phyloP scores from a whole-genome alignment of 495 filamentous ascomycete genomes.

The Sporormia fimetaria region DNA sequence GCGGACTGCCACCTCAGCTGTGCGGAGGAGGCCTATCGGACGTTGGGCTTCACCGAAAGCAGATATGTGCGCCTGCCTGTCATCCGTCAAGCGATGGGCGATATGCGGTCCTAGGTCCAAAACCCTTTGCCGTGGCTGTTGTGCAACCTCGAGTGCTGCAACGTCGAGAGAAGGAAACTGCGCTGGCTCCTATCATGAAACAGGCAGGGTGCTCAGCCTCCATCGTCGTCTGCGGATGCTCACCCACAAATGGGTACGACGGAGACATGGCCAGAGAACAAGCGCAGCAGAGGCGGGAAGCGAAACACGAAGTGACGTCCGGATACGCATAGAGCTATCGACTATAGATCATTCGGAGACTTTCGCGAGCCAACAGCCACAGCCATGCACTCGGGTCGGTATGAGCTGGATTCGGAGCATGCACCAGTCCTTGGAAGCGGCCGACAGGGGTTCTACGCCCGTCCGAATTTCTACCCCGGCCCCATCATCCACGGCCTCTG shows the following conservation, averaged over 20 bases:
- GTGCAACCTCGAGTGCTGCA: too few species aligned
- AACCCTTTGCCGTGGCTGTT: not conserved
- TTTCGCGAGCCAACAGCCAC: conserved; percentile 14
- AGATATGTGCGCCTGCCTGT: too few species aligned
- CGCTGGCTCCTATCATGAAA: conserved; percentile 18
- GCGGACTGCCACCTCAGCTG: too few species aligned
- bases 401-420: too few species aligned
- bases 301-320: conserved; percentile 9
- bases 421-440: not conserved
- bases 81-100: too few species aligned
- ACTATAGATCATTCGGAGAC: conserved; percentile 16
- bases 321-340: conserved; percentile 7
- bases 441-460: not conserved
- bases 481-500: not conserved
- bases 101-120: not conserved
- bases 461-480: not conserved
- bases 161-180: not conserved
- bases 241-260: too few species aligned
- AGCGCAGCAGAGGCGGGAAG: not conserved
- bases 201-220: not conserved
- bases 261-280: too few species aligned
- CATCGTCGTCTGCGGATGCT: not conserved
- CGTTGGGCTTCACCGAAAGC: too few species aligned
- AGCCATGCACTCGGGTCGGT: conserved; percentile 11
- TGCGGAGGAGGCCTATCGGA: too few species aligned